Evolutionary conservation across 179 eudicot species (phyloP).

Genomic region (Gypsophila paniculata): DNA sequence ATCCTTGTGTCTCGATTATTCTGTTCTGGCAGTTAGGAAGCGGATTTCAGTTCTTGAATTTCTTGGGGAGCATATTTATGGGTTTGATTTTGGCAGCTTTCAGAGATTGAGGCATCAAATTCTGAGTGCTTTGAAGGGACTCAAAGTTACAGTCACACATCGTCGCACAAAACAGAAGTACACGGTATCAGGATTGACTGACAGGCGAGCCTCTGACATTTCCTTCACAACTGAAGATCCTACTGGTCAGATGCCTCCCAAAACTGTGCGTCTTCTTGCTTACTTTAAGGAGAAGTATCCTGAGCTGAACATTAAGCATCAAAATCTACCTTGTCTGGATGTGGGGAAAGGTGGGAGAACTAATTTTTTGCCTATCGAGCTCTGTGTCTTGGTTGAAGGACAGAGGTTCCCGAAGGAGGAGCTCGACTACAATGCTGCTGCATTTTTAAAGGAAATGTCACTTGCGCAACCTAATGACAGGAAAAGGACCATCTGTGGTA

Average conservation of each 20-base stretch:
- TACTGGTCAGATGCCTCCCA: constrained; percentile 30
- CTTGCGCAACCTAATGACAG: constrained; percentile 40
- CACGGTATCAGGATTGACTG: constrained; percentile 40
- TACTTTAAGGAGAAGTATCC: constrained; percentile 54
- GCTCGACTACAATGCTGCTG: constrained; percentile 29
- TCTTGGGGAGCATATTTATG: constrained; percentile 37
- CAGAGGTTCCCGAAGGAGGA: constrained; percentile 56
- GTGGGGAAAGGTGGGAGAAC: constrained; percentile 41
- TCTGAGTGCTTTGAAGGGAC: constrained; percentile 32
- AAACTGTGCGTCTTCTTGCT: constrained; percentile 30
- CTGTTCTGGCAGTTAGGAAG: constrained; percentile 54
- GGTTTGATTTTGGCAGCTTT: constrained; percentile 17
- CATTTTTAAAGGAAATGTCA: constrained; percentile 38
- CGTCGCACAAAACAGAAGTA: constrained; percentile 50
- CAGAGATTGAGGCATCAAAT: constrained; percentile 20
- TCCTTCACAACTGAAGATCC: constrained; percentile 42
- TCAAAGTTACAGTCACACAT: constrained; percentile 58
- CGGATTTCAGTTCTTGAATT: constrained; percentile 48
- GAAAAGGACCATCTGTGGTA: constrained; percentile 37
- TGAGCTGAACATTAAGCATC: constrained; percentile 25
- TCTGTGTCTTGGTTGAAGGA: constrained; percentile 60
- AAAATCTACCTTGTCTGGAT: constrained; percentile 46
- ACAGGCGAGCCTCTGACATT: constrained; percentile 30
- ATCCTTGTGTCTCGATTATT: constrained; percentile 57
- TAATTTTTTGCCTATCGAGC: constrained; percentile 65